Evolutionary conservation across 257 asterid species (phyloP).

Genomic region (Solanum bulbocastanum): DNA sequence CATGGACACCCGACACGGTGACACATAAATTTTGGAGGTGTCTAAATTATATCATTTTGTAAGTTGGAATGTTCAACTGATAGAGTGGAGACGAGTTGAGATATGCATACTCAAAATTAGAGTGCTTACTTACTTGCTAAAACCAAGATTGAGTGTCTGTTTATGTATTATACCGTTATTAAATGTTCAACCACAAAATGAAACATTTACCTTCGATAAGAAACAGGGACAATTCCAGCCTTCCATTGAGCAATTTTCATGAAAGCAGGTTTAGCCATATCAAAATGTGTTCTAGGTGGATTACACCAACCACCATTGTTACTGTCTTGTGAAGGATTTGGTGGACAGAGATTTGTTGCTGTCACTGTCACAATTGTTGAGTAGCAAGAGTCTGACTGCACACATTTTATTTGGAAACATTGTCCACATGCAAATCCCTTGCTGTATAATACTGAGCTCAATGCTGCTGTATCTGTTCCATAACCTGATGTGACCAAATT

Average conservation of each 20-base stretch:
- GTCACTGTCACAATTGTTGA: conserved; percentile 49
- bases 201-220: conserved; percentile 45
- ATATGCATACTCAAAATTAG: not conserved
- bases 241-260: conserved; percentile 75
- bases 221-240: conserved; percentile 69
- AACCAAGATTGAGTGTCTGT: not conserved
- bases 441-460: conserved; percentile 54
- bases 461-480: conserved; percentile 65
- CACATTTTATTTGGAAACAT: conserved; percentile 62
- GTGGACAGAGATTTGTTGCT: conserved; percentile 82
- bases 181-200: not conserved
- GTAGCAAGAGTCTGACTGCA: conserved; percentile 29
- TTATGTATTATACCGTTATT: not conserved
- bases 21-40: not conserved
- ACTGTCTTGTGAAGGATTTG: conserved; percentile 52
- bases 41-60: not conserved
- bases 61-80: not conserved
- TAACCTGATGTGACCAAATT: conserved; percentile 51
- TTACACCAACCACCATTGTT: conserved; percentile 90
- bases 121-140: not conserved
- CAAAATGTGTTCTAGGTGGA: conserved; percentile 78
- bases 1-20: not conserved
- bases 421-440: conserved; percentile 84
- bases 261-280: conserved; percentile 82
- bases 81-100: not conserved